phyloP scores from a whole-genome alignment of 257 asterid genomes.

The Eustoma russellianum region DNA sequence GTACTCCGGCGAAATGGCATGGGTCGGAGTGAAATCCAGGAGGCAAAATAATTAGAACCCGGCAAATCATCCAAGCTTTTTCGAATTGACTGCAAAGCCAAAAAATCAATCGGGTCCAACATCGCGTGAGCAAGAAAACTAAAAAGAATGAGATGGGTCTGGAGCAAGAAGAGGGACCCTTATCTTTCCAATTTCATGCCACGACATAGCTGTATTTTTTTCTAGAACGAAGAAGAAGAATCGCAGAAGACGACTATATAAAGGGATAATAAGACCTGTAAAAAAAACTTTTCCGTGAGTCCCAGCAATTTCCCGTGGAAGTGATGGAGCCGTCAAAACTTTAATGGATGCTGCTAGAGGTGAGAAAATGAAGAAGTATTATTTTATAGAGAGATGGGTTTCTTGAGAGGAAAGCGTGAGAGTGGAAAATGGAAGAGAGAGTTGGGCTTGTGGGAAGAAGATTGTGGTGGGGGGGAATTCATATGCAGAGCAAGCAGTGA shows the following conservation, averaged over 20 bases:
- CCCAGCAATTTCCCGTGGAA: constrained; percentile 19
- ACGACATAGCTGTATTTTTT: constrained; percentile 11
- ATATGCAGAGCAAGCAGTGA: no score
- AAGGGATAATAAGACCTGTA: constrained; percentile 19
- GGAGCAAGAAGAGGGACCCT: constrained; percentile 5
- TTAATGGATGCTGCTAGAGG: constrained; percentile 41
- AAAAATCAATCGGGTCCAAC: constrained; percentile 73
- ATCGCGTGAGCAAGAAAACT: constrained; percentile 28
- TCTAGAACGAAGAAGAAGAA: no score
- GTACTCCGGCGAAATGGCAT: constrained; percentile 71
- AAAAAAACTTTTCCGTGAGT: constrained; percentile 38
- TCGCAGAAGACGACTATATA: not conserved
- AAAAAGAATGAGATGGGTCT: constrained; percentile 11
- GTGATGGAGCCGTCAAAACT: constrained; percentile 35
- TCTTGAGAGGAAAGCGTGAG: constrained; percentile 59
- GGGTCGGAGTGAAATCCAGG: constrained; percentile 96
- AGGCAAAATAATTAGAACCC: constrained; percentile 57
- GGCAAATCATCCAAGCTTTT: constrained; percentile 67
- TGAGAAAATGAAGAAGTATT: constrained; percentile 7
- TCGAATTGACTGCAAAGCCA: constrained; percentile 70
- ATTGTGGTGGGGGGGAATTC: constrained; percentile 11
- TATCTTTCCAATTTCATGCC: constrained; percentile 4
- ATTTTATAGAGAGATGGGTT: constrained; percentile 18
- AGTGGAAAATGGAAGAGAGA: not conserved
- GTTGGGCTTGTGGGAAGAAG: constrained; percentile 41